These are phyloP conservation scores for Metschnikowia gelsemii DNA, from an alignment of 805 yeast genomes.

Conservation along the genomic window DNA sequence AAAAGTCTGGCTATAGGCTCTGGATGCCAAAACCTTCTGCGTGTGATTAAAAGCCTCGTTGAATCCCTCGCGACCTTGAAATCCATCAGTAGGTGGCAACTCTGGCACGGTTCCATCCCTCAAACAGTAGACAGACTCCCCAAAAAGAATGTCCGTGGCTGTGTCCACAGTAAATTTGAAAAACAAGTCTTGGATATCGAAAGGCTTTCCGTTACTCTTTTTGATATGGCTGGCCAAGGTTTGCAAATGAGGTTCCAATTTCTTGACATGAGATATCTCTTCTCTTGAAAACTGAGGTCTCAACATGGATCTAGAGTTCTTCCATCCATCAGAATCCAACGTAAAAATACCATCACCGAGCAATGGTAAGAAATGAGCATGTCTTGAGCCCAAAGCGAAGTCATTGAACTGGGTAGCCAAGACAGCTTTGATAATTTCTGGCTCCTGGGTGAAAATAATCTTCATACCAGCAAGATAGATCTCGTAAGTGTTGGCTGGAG, in stretches of 20 bases:
- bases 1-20: slow-evolving; percentile 34
- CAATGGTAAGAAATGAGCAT: slow-evolving; percentile 36
- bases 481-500: slow-evolving; percentile 8
- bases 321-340: slow-evolving; percentile 44
- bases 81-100: slow-evolving; percentile 18
- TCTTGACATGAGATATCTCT: slow-evolving; percentile 40
- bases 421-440: slow-evolving; percentile 43
- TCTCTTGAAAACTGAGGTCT: slow-evolving; percentile 47
- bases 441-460: slow-evolving; percentile 33
- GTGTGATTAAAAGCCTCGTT: slow-evolving; percentile 36
- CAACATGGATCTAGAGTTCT: slow-evolving; percentile 43
- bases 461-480: slow-evolving; percentile 22
- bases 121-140: slow-evolving; percentile 37
- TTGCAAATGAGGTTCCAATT: slow-evolving; percentile 43
- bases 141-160: slow-evolving; percentile 43
- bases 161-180: slow-evolving; percentile 42
- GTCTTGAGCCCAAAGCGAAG: slow-evolving; percentile 40
- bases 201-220: slow-evolving; percentile 26
- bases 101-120: slow-evolving; percentile 31
- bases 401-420: slow-evolving; percentile 45
- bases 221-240: slow-evolving; percentile 31
- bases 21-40: slow-evolving; percentile 32
- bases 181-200: slow-evolving; percentile 41
- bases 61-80: slow-evolving; percentile 35
- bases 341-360: slow-evolving; percentile 47